Evolutionary conservation across 2,329 filamentous ascomycete genomes (phyloP).

Genomic region (Chalaropsis ovoidea): DNA sequence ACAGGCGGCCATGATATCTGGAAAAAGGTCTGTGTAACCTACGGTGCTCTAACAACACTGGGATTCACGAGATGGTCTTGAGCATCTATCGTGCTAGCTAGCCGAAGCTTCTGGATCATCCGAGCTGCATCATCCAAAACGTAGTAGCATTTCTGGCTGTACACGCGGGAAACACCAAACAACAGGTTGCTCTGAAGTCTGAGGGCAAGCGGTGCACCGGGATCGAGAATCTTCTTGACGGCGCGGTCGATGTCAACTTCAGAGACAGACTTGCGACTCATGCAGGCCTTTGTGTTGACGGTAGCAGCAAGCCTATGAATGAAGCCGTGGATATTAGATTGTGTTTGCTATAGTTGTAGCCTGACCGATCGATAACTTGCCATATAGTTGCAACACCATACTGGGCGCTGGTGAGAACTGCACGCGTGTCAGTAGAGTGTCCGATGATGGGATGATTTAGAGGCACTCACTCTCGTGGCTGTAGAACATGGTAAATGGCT

Average conservation of each 20-base stretch:
- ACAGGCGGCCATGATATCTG: neutral
- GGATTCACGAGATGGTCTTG: conserved; percentile 46
- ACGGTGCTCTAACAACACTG: conserved; percentile 63
- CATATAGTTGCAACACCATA: conserved; percentile 93
- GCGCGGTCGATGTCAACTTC: conserved; percentile 79
- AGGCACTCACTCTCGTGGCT: conserved; percentile 71
- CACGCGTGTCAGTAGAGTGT: conserved; percentile 28
- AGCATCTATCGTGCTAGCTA: conserved; percentile 28
- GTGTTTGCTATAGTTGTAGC: neutral
- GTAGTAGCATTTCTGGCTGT: conserved; percentile 77
- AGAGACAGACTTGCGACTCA: conserved; percentile 78
- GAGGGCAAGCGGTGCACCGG: conserved; percentile 73
- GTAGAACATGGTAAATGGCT: conserved; percentile 64
- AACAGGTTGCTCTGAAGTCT: conserved; percentile 83
- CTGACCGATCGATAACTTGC: conserved; percentile 41
- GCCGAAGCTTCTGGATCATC: conserved; percentile 34
- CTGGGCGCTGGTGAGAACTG: conserved; percentile 71
- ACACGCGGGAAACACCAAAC: conserved; percentile 76
- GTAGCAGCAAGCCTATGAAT: conserved; percentile 75
- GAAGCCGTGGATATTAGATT: conserved; percentile 20
- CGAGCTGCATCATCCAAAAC: conserved; percentile 70
- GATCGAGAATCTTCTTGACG: conserved; percentile 77
- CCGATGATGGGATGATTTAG: neutral
- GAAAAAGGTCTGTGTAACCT: conserved; percentile 31
- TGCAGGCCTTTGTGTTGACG: conserved; percentile 61